Evolutionary conservation across 768 basidiomycete species (phyloP), one percentile per base, ranked within the genome.

Genomic region (Termitomyces heimii): DNA sequence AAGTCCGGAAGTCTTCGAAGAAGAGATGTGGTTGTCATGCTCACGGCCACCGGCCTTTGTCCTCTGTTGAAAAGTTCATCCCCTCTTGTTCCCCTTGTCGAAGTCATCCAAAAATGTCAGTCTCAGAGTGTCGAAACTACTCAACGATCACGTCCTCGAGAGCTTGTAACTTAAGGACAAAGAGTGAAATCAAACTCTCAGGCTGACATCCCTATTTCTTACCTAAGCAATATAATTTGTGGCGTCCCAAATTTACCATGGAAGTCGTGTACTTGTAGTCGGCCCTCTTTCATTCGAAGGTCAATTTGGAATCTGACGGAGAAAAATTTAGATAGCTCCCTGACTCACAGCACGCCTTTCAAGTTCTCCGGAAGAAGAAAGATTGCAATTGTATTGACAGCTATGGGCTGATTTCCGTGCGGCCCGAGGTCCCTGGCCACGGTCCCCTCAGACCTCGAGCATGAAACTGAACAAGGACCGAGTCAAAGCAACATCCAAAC

Each of bases 401-500:
- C 35, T 14, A 35, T 35, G n/a, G 2, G 14, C 24, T n/a, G n/a
- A n/a, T n/a, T n/a, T n/a, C n/a, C 74, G 42, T 74, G 78, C 9
- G 88, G 85, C 0, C 96, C 96, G 7, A 98, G 74, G 60, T 98
- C 94, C 51, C 93, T 76, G 2, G 82, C 92, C 5, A 93, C 82
- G 0, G 90, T 94, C 62, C 96, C 80, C 61, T 90, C 92, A 62
- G 10, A 95, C 84, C 68, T 98, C 95, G 79, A 98, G 78, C 92
- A 97, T 89, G 70, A 88, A 90, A 1, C 74, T 73, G 68, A 94
- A 94, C 32, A 94, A 68, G 22, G 86, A 86, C 50, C 82, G 78
- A 0, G 91, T 93, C 52, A 98, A 74, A 0, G 94, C 94, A 8
- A 93, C 93, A 65, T 98, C 96, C 94, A 94, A 98, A 54, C 96